Evolutionary conservation across 75 land plant genomes (phyloP).

Genomic region (Pinus albicaulis): DNA sequence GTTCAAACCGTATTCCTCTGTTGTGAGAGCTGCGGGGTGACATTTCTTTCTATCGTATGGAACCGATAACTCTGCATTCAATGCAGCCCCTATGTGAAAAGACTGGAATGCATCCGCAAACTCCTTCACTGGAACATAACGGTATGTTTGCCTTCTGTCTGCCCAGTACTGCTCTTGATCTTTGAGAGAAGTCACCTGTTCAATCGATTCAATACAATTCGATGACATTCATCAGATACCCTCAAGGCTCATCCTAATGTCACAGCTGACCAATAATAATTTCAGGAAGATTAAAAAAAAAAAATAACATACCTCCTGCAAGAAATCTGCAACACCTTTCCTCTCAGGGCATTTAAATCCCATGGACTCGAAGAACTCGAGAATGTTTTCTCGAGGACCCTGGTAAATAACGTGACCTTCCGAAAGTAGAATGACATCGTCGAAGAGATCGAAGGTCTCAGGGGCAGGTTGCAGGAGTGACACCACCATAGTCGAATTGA

Average conservation of each 20-base stretch:
- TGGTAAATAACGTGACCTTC: conserved; percentile 86
- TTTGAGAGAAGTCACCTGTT: conserved; percentile 81
- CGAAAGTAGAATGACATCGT: conserved; percentile 79
- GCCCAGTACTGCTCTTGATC: conserved; percentile 93
- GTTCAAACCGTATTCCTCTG: conserved; percentile 45
- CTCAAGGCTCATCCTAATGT: background rate
- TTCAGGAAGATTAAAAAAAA: background rate
- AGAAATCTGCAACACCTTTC: conserved; percentile 19
- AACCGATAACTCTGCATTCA: conserved; percentile 39
- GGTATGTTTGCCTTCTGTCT: conserved; percentile 39
- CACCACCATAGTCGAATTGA: conserved; percentile 65
- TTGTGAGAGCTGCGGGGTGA: conserved; percentile 70
- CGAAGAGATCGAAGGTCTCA: conserved; percentile 83
- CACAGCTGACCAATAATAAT: background rate
- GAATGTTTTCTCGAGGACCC: conserved; percentile 69
- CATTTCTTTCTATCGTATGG: conserved; percentile 66
- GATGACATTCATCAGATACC: too few relatives aligned
- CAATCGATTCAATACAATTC: background rate
- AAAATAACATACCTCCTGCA: background rate
- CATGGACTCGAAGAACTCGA: conserved; percentile 73
- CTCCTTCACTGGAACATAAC: conserved; percentile 53
- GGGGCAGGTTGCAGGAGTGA: conserved; percentile 86
- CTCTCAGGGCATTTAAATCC: conserved; percentile 93
- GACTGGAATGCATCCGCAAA: conserved; percentile 76
- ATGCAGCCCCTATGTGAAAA: conserved; percentile 54